Evolutionary conservation across 805 yeast genomes (phyloP).

Genomic region (Wickerhamomyces hampshirensis): DNA sequence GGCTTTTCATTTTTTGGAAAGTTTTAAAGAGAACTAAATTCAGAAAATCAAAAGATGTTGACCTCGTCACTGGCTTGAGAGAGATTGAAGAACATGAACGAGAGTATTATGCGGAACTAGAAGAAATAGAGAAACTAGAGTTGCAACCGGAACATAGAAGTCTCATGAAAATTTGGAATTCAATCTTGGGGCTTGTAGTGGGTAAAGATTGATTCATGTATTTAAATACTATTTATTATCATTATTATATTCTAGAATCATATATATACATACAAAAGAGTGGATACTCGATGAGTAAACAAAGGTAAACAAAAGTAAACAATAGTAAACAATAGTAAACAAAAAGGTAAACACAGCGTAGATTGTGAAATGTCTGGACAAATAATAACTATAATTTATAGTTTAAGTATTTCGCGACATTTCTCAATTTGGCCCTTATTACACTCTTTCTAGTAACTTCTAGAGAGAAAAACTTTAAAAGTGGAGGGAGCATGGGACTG

Average conservation of each 20-base stretch:
- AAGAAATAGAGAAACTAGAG: constrained; percentile 19
- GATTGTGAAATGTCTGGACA: no score
- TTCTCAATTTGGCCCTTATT: neutral
- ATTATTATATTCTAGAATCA: no score
- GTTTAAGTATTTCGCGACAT: neutral
- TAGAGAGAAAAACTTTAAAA: no score
- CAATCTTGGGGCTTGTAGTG: constrained; percentile 14
- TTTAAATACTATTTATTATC: neutral
- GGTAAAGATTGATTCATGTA: constrained; percentile 17
- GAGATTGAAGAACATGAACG: constrained; percentile 59
- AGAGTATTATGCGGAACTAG: constrained; percentile 14
- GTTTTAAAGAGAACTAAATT: constrained; percentile 43
- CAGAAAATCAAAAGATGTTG: constrained; percentile 43
- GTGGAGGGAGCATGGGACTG: no score
- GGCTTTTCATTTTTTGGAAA: constrained; percentile 49
- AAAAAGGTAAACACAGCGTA: no score
- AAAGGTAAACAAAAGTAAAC: no score
- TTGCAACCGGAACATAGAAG: constrained; percentile 10
- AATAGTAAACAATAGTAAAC: no score
- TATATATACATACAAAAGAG: no score
- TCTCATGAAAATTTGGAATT: constrained; percentile 14
- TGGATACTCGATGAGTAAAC: no score
- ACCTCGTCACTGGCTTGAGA: constrained; percentile 46
- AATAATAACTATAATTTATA: no score
- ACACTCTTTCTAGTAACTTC: no score